phyloP scores from a whole-genome alignment of 768 basidiomycete species.

The Serendipita sp. region DNA sequence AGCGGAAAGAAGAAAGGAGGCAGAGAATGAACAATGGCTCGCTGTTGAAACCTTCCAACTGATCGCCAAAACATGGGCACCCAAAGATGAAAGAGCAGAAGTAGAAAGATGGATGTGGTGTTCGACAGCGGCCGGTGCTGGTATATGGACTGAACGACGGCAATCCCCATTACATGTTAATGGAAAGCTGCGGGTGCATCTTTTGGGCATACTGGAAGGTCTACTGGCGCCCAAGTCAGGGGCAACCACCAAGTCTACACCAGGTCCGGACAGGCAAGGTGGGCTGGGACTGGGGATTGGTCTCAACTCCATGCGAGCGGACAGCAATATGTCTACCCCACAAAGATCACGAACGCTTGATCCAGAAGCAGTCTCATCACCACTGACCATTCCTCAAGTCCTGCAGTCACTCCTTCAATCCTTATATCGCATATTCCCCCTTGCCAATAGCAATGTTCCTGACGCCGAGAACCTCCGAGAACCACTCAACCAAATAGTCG shows the following conservation, averaged over 20 bases:
- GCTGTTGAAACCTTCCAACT: slow-evolving; percentile 39
- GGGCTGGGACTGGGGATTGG: slow-evolving; percentile 25
- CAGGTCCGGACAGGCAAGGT: slow-evolving; percentile 24
- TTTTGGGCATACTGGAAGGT: not conserved
- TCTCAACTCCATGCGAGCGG: slow-evolving; percentile 28
- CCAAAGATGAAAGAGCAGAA: slow-evolving; percentile 22
- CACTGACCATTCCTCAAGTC: not conserved
- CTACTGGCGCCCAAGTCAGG: slow-evolving; percentile 9
- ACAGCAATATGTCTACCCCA: not conserved
- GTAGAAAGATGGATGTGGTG: slow-evolving; percentile 58
- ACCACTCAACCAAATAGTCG: not conserved
- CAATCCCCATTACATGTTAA: slow-evolving; percentile 21
- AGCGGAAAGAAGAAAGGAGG: not conserved
- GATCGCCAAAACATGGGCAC: slow-evolving; percentile 36
- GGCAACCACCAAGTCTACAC: no score
- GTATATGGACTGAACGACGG: slow-evolving; percentile 24
- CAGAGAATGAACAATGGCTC: slow-evolving; percentile 37
- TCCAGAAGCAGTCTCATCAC: not conserved
- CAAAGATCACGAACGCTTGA: not conserved
- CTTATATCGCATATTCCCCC: not conserved
- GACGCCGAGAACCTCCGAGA: not conserved
- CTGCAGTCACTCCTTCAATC: not conserved
- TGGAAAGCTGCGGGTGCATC: slow-evolving; percentile 28
- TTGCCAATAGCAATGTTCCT: not conserved
- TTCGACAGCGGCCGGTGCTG: slow-evolving; percentile 38